Conservation (phyloP, 495 filamentous ascomycete genomes). For the Trypethelium eluteriae region DNA sequence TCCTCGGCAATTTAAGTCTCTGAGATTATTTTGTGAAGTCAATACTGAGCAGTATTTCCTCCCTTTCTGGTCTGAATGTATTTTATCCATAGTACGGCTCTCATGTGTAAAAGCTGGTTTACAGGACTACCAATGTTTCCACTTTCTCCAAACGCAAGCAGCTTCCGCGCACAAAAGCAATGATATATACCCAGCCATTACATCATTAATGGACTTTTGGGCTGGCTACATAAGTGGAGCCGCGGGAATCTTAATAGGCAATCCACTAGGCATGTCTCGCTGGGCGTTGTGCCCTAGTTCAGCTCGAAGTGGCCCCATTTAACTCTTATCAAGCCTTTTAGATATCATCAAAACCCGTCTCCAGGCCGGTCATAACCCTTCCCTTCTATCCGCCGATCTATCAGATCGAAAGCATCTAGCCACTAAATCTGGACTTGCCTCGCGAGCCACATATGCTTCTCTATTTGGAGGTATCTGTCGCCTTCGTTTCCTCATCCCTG, state of each 20-base stretch:
- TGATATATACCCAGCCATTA: background rate
- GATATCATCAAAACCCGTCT: conserved; percentile 56
- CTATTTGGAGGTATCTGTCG: conserved; percentile 5
- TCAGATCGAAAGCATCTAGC: background rate
- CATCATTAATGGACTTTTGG: conserved; percentile 60
- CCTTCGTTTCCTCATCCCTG: too few relatives aligned
- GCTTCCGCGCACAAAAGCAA: background rate
- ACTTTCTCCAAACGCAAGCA: too few relatives aligned
- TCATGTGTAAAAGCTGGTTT: too few relatives aligned
- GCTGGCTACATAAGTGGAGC: conserved; percentile 79
- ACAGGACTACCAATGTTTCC: too few relatives aligned
- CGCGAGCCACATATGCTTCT: background rate
- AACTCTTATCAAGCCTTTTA: background rate
- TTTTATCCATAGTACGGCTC: background rate
- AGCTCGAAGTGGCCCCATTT: background rate
- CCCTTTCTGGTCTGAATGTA: background rate
- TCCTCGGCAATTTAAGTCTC: too few relatives aligned
- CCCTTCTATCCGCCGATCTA: background rate
- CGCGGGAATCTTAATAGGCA: conserved; percentile 75
- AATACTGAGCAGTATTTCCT: too few relatives aligned
- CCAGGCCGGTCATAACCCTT: conserved; percentile 48
- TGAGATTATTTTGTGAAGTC: too few relatives aligned
- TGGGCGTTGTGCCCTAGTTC: too few relatives aligned
- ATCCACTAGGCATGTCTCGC: conserved; percentile 63
- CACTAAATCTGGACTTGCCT: background rate